Evolutionary conservation across 108 stramenopile species (phyloP).

Genomic region (Pseudonitzschia multistriata): DNA sequence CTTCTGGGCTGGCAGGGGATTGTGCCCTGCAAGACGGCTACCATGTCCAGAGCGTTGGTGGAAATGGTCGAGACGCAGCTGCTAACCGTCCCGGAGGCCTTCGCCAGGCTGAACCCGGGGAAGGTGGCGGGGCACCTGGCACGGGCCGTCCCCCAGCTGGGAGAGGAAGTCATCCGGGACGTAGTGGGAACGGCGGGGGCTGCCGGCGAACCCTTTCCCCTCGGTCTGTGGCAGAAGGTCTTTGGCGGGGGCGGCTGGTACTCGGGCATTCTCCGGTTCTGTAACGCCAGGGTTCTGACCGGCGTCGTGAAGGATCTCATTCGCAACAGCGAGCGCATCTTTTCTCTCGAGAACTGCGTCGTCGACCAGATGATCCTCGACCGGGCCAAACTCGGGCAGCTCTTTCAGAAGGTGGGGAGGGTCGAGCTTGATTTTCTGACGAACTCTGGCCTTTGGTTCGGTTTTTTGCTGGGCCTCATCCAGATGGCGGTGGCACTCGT

Average conservation of each 20-base stretch:
- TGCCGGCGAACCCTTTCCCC: constrained; percentile 13
- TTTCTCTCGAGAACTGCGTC: constrained; percentile 80
- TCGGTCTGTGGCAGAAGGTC: constrained; percentile 15
- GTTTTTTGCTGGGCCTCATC: constrained; percentile 87
- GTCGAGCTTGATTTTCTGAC: constrained; percentile 83
- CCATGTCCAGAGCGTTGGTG: constrained; percentile 81
- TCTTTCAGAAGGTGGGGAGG: constrained; percentile 80
- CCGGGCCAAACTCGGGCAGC: constrained; percentile 62
- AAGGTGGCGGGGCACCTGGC: constrained; percentile 56
- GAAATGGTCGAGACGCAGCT: constrained; percentile 85
- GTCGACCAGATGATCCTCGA: constrained; percentile 87
- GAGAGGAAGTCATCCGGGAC: constrained; percentile 55
- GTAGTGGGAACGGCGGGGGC: constrained; percentile 20
- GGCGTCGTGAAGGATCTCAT: constrained; percentile 68
- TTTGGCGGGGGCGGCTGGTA: background rate
- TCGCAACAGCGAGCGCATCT: constrained; percentile 64
- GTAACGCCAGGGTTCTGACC: constrained; percentile 34
- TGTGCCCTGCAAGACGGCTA: constrained; percentile 83
- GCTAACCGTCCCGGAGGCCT: constrained; percentile 75
- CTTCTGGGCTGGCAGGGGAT: constrained; percentile 89
- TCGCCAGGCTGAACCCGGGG: constrained; percentile 68
- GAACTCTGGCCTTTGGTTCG: constrained; percentile 92
- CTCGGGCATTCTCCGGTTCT: constrained; percentile 17
- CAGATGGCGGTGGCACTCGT: constrained; percentile 93
- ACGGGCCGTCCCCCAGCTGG: constrained; percentile 70